Conservation (phyloP, 345 rosid genomes). For the Xanthoceras sorbifolium region DNA sequence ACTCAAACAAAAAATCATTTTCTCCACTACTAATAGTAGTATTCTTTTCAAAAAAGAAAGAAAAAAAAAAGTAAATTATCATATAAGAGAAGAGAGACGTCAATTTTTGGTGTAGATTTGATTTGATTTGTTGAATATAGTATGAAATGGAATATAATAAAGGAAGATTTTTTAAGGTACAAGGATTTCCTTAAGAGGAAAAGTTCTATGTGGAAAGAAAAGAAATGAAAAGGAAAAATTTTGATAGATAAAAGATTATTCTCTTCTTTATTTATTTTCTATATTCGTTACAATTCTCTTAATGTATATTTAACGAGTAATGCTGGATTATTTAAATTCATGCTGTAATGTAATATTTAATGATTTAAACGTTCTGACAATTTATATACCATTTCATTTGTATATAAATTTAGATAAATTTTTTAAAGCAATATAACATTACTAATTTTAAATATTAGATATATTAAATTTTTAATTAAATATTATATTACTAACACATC, state of each 20-base stretch:
- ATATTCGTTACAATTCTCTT: no score
- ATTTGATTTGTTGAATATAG: constrained; percentile 11
- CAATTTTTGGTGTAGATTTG: constrained; percentile 1
- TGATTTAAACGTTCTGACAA: no score
- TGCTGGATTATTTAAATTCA: no score
- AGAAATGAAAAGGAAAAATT: neutral
- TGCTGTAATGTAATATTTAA: no score
- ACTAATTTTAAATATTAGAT: no score
- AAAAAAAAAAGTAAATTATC: neutral
- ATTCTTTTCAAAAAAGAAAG: neutral
- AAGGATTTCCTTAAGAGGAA: constrained; percentile 39
- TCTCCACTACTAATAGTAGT: neutral
- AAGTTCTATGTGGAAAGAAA: constrained; percentile 24
- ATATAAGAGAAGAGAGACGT: neutral
- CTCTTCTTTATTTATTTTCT: neutral
- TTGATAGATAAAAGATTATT: neutral
- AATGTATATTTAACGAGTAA: no score
- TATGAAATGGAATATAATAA: neutral
- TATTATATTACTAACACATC: no score
- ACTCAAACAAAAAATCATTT: neutral
- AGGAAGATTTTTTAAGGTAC: neutral
- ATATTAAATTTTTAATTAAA: no score
- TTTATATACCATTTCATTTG: no score
- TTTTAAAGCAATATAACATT: no score
- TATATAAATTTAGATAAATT: no score